Percentiles rank a stretch among this genome's conserved stretches.
phyloP scores from a whole-genome alignment of 306 rosid genomes.

The Lotus japonicus region DNA sequence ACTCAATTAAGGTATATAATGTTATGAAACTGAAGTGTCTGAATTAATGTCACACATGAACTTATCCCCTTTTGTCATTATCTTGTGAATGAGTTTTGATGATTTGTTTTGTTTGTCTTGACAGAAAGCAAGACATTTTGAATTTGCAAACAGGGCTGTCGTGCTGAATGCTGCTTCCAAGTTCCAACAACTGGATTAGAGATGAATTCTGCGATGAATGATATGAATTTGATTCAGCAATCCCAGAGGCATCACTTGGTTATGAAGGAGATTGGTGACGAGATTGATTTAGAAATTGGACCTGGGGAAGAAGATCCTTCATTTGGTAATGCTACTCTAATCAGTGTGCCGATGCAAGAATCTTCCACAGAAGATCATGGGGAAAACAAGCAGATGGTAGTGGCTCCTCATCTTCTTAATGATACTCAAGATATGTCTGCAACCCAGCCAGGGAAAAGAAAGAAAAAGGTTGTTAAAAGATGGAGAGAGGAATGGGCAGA shows the following conservation, averaged over 20 bases:
- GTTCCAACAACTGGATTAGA: constrained; percentile 53
- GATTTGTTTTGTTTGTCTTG: constrained; percentile 11
- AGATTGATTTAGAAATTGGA: constrained; percentile 95
- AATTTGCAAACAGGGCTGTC: constrained; percentile 37
- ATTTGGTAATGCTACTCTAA: constrained; percentile 67
- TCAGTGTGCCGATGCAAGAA: constrained; percentile 64
- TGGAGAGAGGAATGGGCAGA: constrained; percentile 99
- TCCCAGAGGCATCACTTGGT: constrained; percentile 93
- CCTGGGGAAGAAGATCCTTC: constrained; percentile 94
- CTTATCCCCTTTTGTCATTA: neutral
- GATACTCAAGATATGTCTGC: constrained; percentile 77
- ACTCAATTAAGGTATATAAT: constrained; percentile 13
- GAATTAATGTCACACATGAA: neutral
- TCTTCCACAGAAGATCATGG: constrained; percentile 74
- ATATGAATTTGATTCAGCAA: constrained; percentile 91
- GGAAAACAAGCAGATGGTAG: constrained; percentile 74
- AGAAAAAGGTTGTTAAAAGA: constrained; percentile 97
- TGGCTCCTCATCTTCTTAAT: constrained; percentile 74
- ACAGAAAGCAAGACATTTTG: constrained; percentile 20
- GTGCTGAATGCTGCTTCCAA: constrained; percentile 90
- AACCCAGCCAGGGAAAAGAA: constrained; percentile 62
- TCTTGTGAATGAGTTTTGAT: neutral
- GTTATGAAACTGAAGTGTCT: constrained; percentile 10
- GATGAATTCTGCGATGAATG: constrained; percentile 95
- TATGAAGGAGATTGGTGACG: constrained; percentile 89